These are phyloP conservation scores for Alternaria sp. DNA, from an alignment of 2,329 filamentous ascomycete species.

Conservation along the genomic window DNA sequence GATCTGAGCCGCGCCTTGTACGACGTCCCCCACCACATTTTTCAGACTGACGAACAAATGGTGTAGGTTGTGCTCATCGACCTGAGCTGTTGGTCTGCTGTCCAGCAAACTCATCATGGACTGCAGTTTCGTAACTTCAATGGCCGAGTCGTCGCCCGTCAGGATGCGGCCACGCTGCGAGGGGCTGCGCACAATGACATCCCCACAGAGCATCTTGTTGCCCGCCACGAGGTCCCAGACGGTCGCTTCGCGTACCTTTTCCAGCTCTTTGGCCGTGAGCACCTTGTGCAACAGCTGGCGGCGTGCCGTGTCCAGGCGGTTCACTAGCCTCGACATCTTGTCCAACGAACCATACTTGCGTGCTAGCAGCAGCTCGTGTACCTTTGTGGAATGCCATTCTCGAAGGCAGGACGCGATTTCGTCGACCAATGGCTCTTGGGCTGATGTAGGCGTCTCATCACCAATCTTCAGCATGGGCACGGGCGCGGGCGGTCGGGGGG, in stretches of 20 bases:
- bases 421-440: slow-evolving; percentile 89
- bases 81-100: slow-evolving; percentile 73
- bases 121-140: slow-evolving; percentile 89
- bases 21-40: slow-evolving; percentile 77
- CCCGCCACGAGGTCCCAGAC: slow-evolving; percentile 95
- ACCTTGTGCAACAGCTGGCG: slow-evolving; percentile 95
- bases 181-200: slow-evolving; percentile 94
- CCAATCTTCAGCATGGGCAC: slow-evolving; percentile 98
- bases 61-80: slow-evolving; percentile 77
- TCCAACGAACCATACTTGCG: slow-evolving; percentile 84
- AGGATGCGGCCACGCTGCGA: slow-evolving; percentile 82
- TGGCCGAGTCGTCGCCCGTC: slow-evolving; percentile 90
- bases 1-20: slow-evolving; percentile 74
- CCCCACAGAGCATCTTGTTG: slow-evolving; percentile 92
- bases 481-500: slow-evolving; percentile 83
- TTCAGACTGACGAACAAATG: slow-evolving; percentile 86
- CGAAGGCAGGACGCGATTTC: slow-evolving; percentile 96
- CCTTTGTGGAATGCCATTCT: slow-evolving; percentile 97
- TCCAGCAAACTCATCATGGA: slow-evolving; percentile 95
- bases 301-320: slow-evolving; percentile 82
- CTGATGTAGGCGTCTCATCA: slow-evolving; percentile 91
- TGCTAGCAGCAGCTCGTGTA: slow-evolving; percentile 87
- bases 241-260: slow-evolving; percentile 81
- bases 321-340: slow-evolving; percentile 80
- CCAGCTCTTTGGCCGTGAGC: slow-evolving; percentile 84